phyloP scores from a whole-genome alignment of 1,284 basidiomycete species.

The Sanghuangporus sanghuang region DNA sequence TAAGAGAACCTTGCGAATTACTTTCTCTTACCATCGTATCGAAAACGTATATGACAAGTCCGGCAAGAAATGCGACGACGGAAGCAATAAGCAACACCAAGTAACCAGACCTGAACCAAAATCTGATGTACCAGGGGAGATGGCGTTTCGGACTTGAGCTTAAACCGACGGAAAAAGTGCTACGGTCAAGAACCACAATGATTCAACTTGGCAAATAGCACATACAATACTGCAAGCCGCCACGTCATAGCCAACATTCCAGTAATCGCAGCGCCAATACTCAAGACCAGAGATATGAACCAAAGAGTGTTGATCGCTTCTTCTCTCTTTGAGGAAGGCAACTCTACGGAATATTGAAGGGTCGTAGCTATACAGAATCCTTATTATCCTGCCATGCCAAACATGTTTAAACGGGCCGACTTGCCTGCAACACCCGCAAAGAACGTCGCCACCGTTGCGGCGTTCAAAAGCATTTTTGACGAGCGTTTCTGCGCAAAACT shows the following conservation, averaged over 20 bases:
- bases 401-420: not conserved
- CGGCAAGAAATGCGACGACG: conserved; percentile 13
- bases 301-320: conserved; percentile 14
- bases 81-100: conserved; percentile 14
- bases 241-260: conserved; percentile 17
- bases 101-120: conserved; percentile 15
- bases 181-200: not conserved
- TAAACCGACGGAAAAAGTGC: not conserved
- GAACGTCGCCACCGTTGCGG: conserved; percentile 15
- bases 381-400: not conserved
- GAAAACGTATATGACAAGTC: conserved; percentile 9
- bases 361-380: conserved; percentile 6
- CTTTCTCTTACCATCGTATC: conserved; percentile 1
- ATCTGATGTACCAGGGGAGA: conserved; percentile 16
- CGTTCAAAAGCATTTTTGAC: conserved; percentile 12
- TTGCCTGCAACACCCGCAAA: conserved; percentile 15
- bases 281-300: conserved; percentile 14
- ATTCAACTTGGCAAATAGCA: not conserved
- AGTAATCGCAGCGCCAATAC: conserved; percentile 14
- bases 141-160: conserved; percentile 14
- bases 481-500: conserved; percentile 14
- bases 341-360: conserved; percentile 13
- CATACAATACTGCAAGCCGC: conserved; percentile 15
- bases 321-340: not conserved
- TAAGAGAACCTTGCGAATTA: not conserved